phyloP scores from a whole-genome alignment of 306 rosid genomes.

The Fagus crenata region DNA sequence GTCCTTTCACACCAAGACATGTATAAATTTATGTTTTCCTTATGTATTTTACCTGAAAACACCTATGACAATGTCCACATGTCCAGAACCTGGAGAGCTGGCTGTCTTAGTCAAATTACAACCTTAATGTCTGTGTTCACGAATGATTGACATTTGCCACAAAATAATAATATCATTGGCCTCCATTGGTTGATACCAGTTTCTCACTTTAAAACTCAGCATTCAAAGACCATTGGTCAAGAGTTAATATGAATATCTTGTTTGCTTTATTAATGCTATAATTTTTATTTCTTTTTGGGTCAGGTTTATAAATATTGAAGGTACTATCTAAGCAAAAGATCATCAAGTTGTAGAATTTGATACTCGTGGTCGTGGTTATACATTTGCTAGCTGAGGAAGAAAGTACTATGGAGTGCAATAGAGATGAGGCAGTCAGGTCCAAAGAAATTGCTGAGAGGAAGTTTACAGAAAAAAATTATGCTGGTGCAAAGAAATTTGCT shows the following conservation, averaged over 20 bases:
- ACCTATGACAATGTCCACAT: background rate
- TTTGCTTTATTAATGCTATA: background rate
- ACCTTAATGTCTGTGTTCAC: background rate
- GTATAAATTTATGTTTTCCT: background rate
- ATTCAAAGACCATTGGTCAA: background rate
- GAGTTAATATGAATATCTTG: background rate
- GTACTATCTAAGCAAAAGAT: constrained; percentile 27
- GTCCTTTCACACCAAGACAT: no score
- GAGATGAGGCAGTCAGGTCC: constrained; percentile 85
- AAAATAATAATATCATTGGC: background rate
- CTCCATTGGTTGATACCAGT: no score
- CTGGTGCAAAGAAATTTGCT: constrained; percentile 79
- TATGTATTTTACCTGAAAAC: background rate
- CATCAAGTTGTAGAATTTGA: constrained; percentile 37
- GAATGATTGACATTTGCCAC: background rate
- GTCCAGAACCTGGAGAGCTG: background rate
- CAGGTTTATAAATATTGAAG: constrained; percentile 40
- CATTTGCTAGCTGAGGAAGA: constrained; percentile 33
- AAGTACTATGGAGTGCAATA: constrained; percentile 81
- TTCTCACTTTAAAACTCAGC: background rate
- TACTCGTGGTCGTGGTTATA: constrained; percentile 20
- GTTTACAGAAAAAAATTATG: constrained; percentile 70
- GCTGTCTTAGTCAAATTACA: background rate
- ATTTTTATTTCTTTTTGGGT: constrained; percentile 18
- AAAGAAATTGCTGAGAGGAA: constrained; percentile 89